Percentiles rank a stretch among this genome's conserved stretches.
These are phyloP conservation scores for Lactuca sativa DNA, from an alignment of 129 eudicot genomes.

Conservation along the genomic window DNA sequence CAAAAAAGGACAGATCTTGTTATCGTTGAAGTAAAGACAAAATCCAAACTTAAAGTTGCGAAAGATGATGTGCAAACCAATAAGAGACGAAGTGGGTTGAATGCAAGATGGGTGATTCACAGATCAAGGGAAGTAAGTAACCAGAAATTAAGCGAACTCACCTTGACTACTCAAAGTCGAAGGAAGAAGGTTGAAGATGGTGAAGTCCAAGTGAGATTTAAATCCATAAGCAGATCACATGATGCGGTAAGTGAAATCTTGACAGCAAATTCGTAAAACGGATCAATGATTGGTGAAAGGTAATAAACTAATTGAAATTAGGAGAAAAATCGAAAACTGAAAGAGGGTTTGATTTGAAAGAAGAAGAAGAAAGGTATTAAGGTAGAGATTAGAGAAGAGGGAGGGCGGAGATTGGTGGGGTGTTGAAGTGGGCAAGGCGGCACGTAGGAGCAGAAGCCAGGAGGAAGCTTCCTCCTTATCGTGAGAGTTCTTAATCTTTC, in stretches of 20 bases:
- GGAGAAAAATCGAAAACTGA: background rate
- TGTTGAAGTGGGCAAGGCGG: conserved; percentile 10
- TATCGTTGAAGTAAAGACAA: background rate
- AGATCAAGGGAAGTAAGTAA: background rate
- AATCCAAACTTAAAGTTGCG: background rate
- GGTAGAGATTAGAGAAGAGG: background rate
- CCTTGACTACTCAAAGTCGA: conserved; percentile 21
- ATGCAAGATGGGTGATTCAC: conserved; percentile 2
- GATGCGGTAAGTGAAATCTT: background rate
- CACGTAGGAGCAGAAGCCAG: background rate
- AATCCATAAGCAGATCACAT: conserved; percentile 8
- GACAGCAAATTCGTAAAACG: background rate
- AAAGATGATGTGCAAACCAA: background rate
- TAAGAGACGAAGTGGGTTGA: background rate
- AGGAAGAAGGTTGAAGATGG: conserved; percentile 18
- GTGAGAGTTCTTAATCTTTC: background rate
- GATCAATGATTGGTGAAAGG: conserved; percentile 5
- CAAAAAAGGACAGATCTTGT: background rate
- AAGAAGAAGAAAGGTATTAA: background rate
- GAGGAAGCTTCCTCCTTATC: conserved; percentile 9
- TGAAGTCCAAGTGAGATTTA: background rate
- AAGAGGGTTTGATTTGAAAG: background rate
- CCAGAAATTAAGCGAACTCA: conserved; percentile 7
- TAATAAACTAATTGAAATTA: conserved; percentile 1
- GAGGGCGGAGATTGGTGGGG: conserved; percentile 27